Conservation (phyloP, 2,329 filamentous ascomycete genomes). For the Phoma sp. region DNA sequence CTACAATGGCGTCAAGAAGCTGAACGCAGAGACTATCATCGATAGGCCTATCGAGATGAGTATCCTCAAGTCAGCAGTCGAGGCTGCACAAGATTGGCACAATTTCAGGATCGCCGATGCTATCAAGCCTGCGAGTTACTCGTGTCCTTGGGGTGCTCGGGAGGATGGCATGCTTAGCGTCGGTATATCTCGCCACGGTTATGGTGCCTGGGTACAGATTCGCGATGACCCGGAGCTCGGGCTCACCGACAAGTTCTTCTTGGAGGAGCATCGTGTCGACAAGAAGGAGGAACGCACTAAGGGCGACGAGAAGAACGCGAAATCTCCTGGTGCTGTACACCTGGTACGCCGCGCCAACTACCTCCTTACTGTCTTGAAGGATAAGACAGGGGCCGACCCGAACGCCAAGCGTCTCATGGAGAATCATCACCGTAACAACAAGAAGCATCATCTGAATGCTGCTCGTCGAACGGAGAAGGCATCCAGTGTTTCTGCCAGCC, state of each 20-base stretch:
- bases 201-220: slow-evolving; percentile 94
- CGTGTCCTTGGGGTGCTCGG: slow-evolving; percentile 86
- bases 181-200: slow-evolving; percentile 90
- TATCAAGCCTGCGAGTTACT: slow-evolving; percentile 89
- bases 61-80: slow-evolving; percentile 77
- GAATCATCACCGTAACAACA: slow-evolving; percentile 94
- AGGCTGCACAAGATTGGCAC: slow-evolving; percentile 68
- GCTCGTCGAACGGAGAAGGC: slow-evolving; percentile 63
- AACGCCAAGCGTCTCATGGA: slow-evolving; percentile 81
- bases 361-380: slow-evolving; percentile 89
- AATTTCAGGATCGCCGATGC: slow-evolving; percentile 89
- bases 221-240: slow-evolving; percentile 88
- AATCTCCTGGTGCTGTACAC: slow-evolving; percentile 96
- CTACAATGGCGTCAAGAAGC: slow-evolving; percentile 88
- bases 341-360: slow-evolving; percentile 95
- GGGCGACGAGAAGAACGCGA: slow-evolving; percentile 71
- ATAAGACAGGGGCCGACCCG: slow-evolving; percentile 75
- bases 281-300: slow-evolving; percentile 92
- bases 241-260: slow-evolving; percentile 88
- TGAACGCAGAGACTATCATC: slow-evolving; percentile 94
- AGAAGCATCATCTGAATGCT: slow-evolving; percentile 68
- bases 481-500: slow-evolving; percentile 72
- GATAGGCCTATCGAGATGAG: slow-evolving; percentile 90
- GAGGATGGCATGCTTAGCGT: slow-evolving; percentile 98
- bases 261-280: slow-evolving; percentile 97